Base-by-base conservation (phyloP, 768 basidiomycete species). In the Lanmaoa pseudosensibilis region DNA sequence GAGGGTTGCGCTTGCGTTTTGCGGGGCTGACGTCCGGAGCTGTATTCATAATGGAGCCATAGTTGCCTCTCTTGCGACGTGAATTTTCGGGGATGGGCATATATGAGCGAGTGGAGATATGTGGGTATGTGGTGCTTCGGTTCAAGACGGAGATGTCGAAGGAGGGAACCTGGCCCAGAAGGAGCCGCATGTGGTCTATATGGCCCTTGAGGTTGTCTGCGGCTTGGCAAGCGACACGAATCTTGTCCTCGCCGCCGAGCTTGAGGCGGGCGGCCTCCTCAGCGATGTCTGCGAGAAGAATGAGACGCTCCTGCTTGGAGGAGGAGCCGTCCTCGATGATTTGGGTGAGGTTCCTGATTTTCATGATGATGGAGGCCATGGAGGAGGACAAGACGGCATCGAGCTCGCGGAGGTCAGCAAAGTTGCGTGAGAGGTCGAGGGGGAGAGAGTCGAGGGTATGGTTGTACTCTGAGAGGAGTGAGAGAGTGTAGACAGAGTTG, bases 181-280 rank as follows among this genome's bases (percentile, higher is more conserved):
- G 80, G 23, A 78, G 74, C 47, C 78, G 77, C 67, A 91, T 82
- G 64, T 91, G 85, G 57, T 69, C 68, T 45, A 79, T 74, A 70
- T 90, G 85, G 10, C 74, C 73, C 65, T 86, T 83, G 73, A 98
- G 85, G 65, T 84, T 88, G 76, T 98, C 94, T 37, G 92, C 91
- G 27, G 94, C 94, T 60, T 86, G 87, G 63, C 88, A 92, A 19
- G 93, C 93, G 57, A 96, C 92, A 66, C 93, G 85, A 73, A 98
- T 96, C 80, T 98, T 98, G 84, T 98, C 97, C 73, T 98, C 96
- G 52, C 91, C 92, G 27, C 96, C 95, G 58, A 94, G 83, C 73
- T 94, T 93, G 74, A 97, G 88, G 44, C 91, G 82, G 46, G 82
- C 78, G 0, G 94, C 94, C 73, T 98, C 96, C 53, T 98, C 95